Percentiles rank a stretch among this genome's conserved stretches.
These are phyloP conservation scores for Logfia minima DNA, from an alignment of 129 eudicot genomes.

Conservation along the genomic window DNA sequence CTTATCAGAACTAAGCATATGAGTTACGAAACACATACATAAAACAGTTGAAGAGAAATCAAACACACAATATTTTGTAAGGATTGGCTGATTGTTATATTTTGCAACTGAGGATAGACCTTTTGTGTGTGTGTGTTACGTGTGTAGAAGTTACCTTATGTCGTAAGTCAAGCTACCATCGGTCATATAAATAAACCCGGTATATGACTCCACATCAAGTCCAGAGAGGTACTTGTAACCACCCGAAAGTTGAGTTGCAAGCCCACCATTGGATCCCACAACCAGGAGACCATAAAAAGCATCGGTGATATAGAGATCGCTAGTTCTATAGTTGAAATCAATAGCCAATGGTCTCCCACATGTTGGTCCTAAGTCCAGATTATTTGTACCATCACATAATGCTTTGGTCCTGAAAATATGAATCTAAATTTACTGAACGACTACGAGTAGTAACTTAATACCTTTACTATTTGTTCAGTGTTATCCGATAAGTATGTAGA, in stretches of 20 bases:
- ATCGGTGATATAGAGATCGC: constrained; percentile 34
- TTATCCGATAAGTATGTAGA: no score
- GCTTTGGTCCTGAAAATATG: constrained; percentile 33
- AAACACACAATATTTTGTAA: neutral
- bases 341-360: constrained; percentile 45
- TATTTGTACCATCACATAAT: constrained; percentile 42
- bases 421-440: neutral
- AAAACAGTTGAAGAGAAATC: neutral
- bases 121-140: neutral
- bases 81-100: neutral
- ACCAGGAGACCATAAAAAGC: constrained; percentile 35
- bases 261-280: constrained; percentile 38
- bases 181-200: constrained; percentile 23
- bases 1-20: neutral
- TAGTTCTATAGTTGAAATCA: constrained; percentile 33
- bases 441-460: neutral
- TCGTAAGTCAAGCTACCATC: constrained; percentile 31
- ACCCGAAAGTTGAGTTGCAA: constrained; percentile 32
- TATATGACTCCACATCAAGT: constrained; percentile 34
- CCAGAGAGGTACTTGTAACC: constrained; percentile 32
- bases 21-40: neutral
- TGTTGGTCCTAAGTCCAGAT: constrained; percentile 24
- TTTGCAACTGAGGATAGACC: no score
- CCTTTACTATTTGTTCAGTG: neutral
- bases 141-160: constrained; percentile 14